Base-by-base conservation (phyloP, 2,329 filamentous ascomycete genomes). In the Polytolypa hystricis region DNA sequence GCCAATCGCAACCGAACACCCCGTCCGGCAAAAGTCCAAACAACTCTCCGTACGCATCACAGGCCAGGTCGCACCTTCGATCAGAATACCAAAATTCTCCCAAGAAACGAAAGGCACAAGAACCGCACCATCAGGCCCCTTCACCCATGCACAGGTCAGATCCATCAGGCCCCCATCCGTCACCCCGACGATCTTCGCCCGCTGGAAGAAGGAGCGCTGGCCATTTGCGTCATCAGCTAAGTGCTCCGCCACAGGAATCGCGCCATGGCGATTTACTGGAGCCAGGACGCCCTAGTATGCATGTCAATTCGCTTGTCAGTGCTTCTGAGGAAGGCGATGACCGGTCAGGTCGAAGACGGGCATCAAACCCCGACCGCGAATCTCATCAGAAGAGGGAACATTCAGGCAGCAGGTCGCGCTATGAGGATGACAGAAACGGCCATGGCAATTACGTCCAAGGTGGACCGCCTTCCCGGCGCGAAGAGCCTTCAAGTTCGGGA, bases 31-130 rank as follows among this genome's bases (percentile, higher is more conserved):
- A 75, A 35, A 77, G 76, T 67, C 59, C 73, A 65, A 65, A 65
- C 57, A 58, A 65, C 43, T 64, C 57, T 47, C 59, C 58, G 35
- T 53, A 58, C 48, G 55, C 57, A 49, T 62, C 68, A 58, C 62
- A 50, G 43, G 55, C 55, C 55, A 61, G 51, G 52, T 70, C 60
- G 47, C 63, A 60, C 60, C 65, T 63, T 58, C 67, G 63, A 33
- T 57, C 66, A 57, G 75, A 80, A 53, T 71, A 77, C 58, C 75
- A 77, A 53, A 81, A 82, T 56, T 84, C 82, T 43, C 84, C 84
- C 20, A 83, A 81, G 57, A 93, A 93, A 66, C 79, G 86, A 51
- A 93, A 93, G 64, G 78, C 81, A 28, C 62, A 67, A 52, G 67
- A 69, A 18, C 58, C 60, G 20, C 71, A 75, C 47, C 63, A 64